Base-by-base conservation (phyloP, 495 filamentous ascomycete species). In the Aspergillus avenaceus region DNA sequence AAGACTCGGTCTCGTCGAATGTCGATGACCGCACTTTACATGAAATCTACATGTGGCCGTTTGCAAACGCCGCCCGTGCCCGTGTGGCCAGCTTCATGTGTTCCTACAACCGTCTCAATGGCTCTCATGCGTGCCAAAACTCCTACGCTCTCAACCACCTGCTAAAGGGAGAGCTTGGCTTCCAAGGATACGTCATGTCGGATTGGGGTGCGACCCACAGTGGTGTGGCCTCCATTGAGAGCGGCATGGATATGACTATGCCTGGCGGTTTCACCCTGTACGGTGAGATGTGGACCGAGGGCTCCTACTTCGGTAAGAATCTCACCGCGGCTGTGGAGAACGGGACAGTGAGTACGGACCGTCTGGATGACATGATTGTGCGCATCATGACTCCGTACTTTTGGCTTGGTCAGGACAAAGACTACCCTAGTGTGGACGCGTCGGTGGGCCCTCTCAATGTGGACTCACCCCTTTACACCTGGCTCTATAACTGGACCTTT, bases 1-100 rank as follows among this genome's bases (percentile, higher is more conserved):
- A 88, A 82, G 75, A 73, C 37, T 63, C 85, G 2, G 72, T 91
- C 19, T 59, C 71, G 58, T 32, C 78, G 59, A 59, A 66, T 18
- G 45, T 70, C 31, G 86, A 91, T 56, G 90, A 91, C 60, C 72
- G 87, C 37, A 83, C 87, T 0, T 62, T 90, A 52, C 87, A 91
- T 60, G 89, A 95, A 60, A 63, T 95, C 40, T 95, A 95, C 54
- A 70, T 87, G 24, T 95, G 89, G 89, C 78, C 79, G 0, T 90
- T 88, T 62, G 77, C 79, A 25, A 79, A 88, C 54, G 81, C 83
- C 0, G 77, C 85, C 1, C 75, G 74, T 27, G 83, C 85, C 1
- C 76, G 80, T 5, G 78, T 75, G 3, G 82, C 75, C 1, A 79
- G 72, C 38, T 70, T 86, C 36, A 87, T 88, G 83, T 87, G 84